Evolutionary conservation across 345 rosid species (phyloP).

Genomic region (Hirschfeldia incana): DNA sequence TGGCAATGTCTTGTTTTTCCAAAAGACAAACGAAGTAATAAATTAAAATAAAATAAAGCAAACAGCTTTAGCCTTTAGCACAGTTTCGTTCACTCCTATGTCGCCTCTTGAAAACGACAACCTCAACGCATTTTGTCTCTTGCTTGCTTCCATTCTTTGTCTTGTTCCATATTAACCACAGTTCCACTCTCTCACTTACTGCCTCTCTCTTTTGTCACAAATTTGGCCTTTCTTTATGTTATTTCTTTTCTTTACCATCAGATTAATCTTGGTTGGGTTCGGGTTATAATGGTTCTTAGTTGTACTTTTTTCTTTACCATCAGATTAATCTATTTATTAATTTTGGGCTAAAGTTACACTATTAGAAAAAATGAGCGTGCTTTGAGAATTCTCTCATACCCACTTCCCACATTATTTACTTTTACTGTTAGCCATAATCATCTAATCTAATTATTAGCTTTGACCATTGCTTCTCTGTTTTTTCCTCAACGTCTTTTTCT

Average conservation of each 20-base stretch:
- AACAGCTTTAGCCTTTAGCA: constrained; percentile 24
- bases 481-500: background rate
- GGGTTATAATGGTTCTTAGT: background rate
- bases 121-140: constrained; percentile 22
- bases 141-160: constrained; percentile 31
- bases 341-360: background rate
- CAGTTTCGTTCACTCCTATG: constrained; percentile 34
- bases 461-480: constrained; percentile 36
- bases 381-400: constrained; percentile 27
- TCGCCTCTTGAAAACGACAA: constrained; percentile 41
- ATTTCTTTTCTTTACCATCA: constrained; percentile 1
- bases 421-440: constrained; percentile 29
- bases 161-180: constrained; percentile 22
- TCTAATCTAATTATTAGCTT: constrained; percentile 32
- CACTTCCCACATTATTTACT: constrained; percentile 20
- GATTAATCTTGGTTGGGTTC: background rate
- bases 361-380: constrained; percentile 4
- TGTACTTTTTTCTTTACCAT: background rate
- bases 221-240: background rate
- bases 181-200: constrained; percentile 20
- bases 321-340: background rate
- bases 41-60: background rate
- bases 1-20: constrained; percentile 1
- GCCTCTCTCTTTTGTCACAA: background rate
- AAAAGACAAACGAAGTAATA: constrained; percentile 21